phyloP scores from a whole-genome alignment of 2,329 filamentous ascomycete species.

The Trichophyton mentagrophytes region DNA sequence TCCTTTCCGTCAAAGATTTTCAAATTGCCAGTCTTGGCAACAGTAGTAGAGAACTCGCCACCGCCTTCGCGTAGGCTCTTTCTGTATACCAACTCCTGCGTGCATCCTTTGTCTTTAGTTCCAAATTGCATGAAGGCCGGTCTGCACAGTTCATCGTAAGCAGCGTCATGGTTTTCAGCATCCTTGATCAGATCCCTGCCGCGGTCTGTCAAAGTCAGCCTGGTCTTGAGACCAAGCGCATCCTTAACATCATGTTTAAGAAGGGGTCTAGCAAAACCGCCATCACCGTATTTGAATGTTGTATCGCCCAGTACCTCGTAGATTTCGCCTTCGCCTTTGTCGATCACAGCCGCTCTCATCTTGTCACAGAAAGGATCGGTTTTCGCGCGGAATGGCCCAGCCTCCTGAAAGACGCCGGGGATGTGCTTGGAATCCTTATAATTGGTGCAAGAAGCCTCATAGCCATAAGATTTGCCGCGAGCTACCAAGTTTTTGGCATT shows the following conservation, averaged over 20 bases:
- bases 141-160: background rate
- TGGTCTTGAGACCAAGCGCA: background rate
- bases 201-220: background rate
- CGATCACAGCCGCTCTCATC: background rate
- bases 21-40: background rate
- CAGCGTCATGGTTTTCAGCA: background rate
- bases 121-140: background rate
- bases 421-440: background rate
- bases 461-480: background rate
- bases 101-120: constrained; percentile 5
- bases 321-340: background rate
- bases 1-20: background rate
- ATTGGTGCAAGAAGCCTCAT: background rate
- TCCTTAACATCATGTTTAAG: background rate
- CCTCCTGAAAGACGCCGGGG: constrained; percentile 1
- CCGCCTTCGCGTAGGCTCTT: background rate
- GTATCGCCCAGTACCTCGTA: background rate
- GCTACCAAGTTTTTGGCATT: background rate
- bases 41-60: background rate
- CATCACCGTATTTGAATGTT: background rate
- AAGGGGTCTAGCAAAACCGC: background rate
- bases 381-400: background rate
- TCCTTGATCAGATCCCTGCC: background rate
- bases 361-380: background rate
- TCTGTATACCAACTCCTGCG: background rate